Base-by-base conservation (phyloP, 805 yeast species). In the Henningerozyma blattae region DNA sequence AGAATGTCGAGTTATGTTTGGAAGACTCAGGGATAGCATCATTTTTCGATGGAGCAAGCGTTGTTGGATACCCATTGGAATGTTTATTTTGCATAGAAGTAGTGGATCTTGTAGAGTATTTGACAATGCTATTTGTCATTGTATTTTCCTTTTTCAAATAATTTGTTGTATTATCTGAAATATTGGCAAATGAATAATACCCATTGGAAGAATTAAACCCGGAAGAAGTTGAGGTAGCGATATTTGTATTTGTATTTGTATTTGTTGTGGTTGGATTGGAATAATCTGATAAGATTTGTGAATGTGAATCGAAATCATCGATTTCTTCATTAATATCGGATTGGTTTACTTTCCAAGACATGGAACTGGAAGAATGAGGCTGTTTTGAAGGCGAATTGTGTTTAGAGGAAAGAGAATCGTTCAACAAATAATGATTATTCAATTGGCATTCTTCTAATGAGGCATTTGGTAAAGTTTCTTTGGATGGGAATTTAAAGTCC, bases 401-500 rank as follows among this genome's bases (percentile, higher is more conserved):
- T 18, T 19, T 26, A 12, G 32, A 27, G 12, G 26, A 18, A 3
- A 30, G 16, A 9, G 35, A 32, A 16, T 43, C 51, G 30, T 53
- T 53, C 17, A 56, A 35, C 22, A 54, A 22, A 33, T 46, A 48
- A 36, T 53, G 58, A 30, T 54, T 54, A 30, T 44, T 51, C 41
- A 50, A 30, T 15, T 45, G 48, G 17, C 38, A 37, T 24, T 47
- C 52, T 16, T 49, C 44, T 4, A 40, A 22, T 2, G 31, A 26
- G 3, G 29, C 30, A 4, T 37, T 32, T 16, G 41, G 46, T 27
- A 43, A 30, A 27, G 41, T 44, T 32, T 55, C 62, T 3, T 40
- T 41, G 5, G 56, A 49, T 13, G 68, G 68, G 34, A 62, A 63
- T 34, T 53, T 51, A 42, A 63, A 63, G 13, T 43, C 56, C 55